Evolutionary conservation across 257 asterid species (phyloP), one percentile per base, ranked within the genome.

Genomic region (Jaltomata sinuosa): DNA sequence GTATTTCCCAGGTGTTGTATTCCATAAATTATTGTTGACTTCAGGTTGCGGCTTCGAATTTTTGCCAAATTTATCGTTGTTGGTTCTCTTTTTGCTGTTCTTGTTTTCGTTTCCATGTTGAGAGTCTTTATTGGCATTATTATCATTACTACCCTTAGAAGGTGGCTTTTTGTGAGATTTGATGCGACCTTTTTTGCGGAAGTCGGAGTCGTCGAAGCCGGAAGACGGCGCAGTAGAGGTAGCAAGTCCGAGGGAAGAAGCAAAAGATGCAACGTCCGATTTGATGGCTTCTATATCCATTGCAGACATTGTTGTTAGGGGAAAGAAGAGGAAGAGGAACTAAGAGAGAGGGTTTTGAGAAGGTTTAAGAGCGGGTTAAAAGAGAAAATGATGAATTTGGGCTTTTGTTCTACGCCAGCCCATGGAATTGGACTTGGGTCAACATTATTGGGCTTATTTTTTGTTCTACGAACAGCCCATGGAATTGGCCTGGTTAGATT

Each of bases 151-250:
- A 40, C 83, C 53, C 3, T 50, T 54, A 22, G 86, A 16, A n/a
- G 79, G 68, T 74, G 84, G 25, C 10, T 81, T 81, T 1, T 87
- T 47, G 31, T 25, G 64, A 32, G 91, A 50, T 54, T 91, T 92
- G 49, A 90, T 29, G 11, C 91, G 89, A 16, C 94, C 95, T 15
- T 93, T 88, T 86, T 95, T 97, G 29, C 94, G 97, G 87, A 94
- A 97, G 82, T 94, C 98, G 47, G 97, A 83, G 87, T 96, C 98
- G 79, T 96, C 89, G 89, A 94, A 96, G 83, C 98, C 98, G 83
- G 95, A 84, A 80, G 92, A 82, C 52, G 95, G 83, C 11, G 84
- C 16, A 9, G 87, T 21, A 9, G 87, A 53, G 74, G 92, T 68
- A 80, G 94, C 84, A 31, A 93, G 90, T 2, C 99, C 99, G 53